A percentile compares a stretch with the other conserved stretches of the same genome.
Conservation (phyloP, 176 grass and related monocot species). For the Carex cristatella region DNA sequence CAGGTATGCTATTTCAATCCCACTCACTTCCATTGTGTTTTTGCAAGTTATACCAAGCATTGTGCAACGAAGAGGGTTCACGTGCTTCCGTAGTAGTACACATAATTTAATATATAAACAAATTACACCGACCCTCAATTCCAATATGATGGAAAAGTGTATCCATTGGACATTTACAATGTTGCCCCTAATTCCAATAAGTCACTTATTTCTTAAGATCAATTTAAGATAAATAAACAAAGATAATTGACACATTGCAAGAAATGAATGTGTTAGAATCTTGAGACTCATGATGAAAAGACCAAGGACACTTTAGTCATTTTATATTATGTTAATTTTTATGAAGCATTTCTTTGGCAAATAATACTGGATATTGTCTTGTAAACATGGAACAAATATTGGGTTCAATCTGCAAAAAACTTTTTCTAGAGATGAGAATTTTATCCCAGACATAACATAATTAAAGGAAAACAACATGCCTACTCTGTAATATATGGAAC, state of each 20-base stretch:
- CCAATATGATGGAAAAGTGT: neutral
- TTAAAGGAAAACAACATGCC: too few relatives aligned
- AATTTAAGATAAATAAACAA: neutral
- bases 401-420: neutral
- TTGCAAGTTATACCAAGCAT: neutral
- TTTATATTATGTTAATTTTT: neutral
- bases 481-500: neutral
- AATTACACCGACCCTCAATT: neutral
- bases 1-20: slow-evolving; percentile 26
- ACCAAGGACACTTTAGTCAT: neutral
- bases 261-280: neutral
- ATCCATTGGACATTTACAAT: neutral
- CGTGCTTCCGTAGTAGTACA: neutral
- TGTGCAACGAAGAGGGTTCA: neutral
- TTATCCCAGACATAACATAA: too few relatives aligned
- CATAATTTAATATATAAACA: neutral
- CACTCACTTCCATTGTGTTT: neutral
- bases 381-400: neutral
- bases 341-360: neutral
- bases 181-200: neutral
- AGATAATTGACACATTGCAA: neutral
- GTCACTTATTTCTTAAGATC: neutral
- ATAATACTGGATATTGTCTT: neutral
- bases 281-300: neutral
- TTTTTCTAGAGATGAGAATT: too few relatives aligned